Percentiles rank a stretch among this genome's conserved stretches.
These are phyloP conservation scores for Dendryphion nanum DNA, from an alignment of 2,329 filamentous ascomycete genomes.

Conservation along the genomic window DNA sequence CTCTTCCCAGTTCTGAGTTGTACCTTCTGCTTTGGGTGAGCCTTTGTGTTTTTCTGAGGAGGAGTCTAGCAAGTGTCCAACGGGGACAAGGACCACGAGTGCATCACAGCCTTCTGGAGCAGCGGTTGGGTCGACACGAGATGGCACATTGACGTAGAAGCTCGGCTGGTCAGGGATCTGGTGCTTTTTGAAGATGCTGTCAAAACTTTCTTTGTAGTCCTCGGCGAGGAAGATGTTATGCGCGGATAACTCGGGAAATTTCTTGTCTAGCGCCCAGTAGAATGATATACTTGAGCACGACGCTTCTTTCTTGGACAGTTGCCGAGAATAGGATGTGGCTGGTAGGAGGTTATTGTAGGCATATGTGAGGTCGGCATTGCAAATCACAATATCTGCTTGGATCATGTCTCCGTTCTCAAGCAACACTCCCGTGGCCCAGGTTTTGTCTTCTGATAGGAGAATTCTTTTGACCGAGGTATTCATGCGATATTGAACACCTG, in stretches of 20 bases:
- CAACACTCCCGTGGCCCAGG: conserved; percentile 57
- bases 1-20: conserved; percentile 59
- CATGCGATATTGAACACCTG: conserved; percentile 64
- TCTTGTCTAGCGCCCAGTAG: conserved; percentile 67
- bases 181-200: conserved; percentile 71
- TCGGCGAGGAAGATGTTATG: conserved; percentile 80
- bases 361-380: conserved; percentile 74
- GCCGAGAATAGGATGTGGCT: conserved; percentile 42
- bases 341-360: conserved; percentile 71
- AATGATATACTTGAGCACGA: conserved; percentile 75
- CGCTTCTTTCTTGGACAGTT: conserved; percentile 51
- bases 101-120: conserved; percentile 65
- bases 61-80: conserved; percentile 61
- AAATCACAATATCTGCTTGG: conserved; percentile 63
- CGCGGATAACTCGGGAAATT: conserved; percentile 61
- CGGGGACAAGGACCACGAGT: conserved; percentile 69
- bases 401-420: conserved; percentile 59
- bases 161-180: conserved; percentile 65
- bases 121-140: conserved; percentile 64
- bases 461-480: conserved; percentile 58
- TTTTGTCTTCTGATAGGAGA: conserved; percentile 52
- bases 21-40: conserved; percentile 40
- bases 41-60: conserved; percentile 38
- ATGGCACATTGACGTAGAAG: conserved; percentile 77
- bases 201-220: conserved; percentile 70